These are phyloP conservation scores for Lyophyllum atratum DNA, from an alignment of 768 basidiomycete species.

Conservation along the genomic window DNA sequence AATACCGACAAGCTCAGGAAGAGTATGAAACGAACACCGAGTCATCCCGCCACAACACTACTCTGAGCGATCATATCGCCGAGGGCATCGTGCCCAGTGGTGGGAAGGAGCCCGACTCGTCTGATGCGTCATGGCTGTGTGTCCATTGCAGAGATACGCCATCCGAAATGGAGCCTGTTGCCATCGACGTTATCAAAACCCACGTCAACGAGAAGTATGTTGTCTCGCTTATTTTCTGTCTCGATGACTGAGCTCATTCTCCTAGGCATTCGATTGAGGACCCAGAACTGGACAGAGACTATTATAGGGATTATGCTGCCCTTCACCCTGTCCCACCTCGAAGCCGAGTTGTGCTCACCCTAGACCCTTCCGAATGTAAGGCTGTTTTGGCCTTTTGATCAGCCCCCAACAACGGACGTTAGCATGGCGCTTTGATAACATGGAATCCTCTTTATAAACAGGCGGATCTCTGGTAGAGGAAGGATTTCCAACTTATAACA, in stretches of 20 bases:
- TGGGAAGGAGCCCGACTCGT: not conserved
- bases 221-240: not conserved
- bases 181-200: conserved; percentile 28
- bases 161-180: conserved; percentile 29
- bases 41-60: not conserved
- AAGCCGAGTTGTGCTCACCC: not conserved
- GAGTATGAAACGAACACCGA: not conserved
- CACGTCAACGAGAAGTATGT: conserved; percentile 30
- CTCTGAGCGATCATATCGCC: not conserved
- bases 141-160: conserved; percentile 42
- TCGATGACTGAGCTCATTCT: not conserved
- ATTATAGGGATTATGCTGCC: conserved; percentile 28
- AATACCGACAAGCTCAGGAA: conserved; percentile 2
- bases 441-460: not conserved
- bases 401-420: not conserved
- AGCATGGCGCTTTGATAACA: not conserved
- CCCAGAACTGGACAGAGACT: conserved; percentile 27
- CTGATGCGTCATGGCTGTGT: conserved; percentile 30
- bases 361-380: not conserved
- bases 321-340: not conserved
- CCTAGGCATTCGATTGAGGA: conserved; percentile 21
- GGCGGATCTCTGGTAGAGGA: not conserved
- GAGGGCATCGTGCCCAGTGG: not conserved
- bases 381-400: too few species aligned
- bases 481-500: not conserved